Evolutionary conservation across 441 rosid species (phyloP).

Genomic region (Populus hybrid): DNA sequence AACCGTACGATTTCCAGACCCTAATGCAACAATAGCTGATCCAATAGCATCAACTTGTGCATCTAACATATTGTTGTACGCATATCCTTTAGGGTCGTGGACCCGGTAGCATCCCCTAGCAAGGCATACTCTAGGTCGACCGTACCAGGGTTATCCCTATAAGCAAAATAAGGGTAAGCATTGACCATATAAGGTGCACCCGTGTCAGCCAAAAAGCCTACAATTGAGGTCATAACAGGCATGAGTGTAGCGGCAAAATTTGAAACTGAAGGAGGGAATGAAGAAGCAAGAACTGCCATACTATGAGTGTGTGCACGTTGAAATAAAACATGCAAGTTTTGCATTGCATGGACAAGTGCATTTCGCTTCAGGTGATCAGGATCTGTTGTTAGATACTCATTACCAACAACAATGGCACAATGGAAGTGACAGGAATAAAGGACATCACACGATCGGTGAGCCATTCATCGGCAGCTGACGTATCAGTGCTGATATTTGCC

Average conservation of each 20-base stretch:
- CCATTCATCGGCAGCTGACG: conserved; percentile 54
- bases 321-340: conserved; percentile 53
- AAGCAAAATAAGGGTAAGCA: conserved; percentile 72
- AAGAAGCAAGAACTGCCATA: conserved; percentile 63
- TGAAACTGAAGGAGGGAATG: conserved; percentile 65
- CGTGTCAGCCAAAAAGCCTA: conserved; percentile 46
- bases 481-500: conserved; percentile 43
- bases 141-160: conserved; percentile 44
- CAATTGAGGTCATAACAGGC: conserved; percentile 48
- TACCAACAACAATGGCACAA: conserved; percentile 57
- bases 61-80: conserved; percentile 58
- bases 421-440: conserved; percentile 59
- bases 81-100: conserved; percentile 51
- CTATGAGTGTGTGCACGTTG: conserved; percentile 60
- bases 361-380: conserved; percentile 40
- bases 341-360: conserved; percentile 54
- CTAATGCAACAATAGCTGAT: conserved; percentile 48
- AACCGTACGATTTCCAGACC: conserved; percentile 42
- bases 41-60: conserved; percentile 66
- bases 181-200: conserved; percentile 66
- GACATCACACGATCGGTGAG: conserved; percentile 47
- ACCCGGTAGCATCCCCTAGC: conserved; percentile 46
- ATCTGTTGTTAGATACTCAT: conserved; percentile 54
- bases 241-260: conserved; percentile 43
- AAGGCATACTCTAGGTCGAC: conserved; percentile 52